Conservation (phyloP, 1,139 yeast genomes). For the Candida tetrigidarum region DNA sequence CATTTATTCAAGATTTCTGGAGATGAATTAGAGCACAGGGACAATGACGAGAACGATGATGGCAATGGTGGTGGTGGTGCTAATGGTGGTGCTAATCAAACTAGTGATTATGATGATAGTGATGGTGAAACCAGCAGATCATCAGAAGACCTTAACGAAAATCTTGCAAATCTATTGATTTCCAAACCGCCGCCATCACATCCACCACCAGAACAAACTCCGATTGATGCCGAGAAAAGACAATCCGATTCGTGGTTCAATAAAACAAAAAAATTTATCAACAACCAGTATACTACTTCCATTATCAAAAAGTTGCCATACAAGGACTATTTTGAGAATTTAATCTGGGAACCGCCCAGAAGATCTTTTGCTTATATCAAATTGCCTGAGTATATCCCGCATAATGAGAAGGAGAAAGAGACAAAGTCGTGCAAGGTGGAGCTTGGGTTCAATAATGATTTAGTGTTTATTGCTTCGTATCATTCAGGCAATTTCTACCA, state of each 20-base stretch:
- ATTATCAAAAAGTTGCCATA: slow-evolving; percentile 47
- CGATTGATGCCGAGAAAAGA: slow-evolving; percentile 8
- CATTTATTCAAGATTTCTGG: slow-evolving; percentile 57
- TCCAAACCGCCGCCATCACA: too few relatives aligned
- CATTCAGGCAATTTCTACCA: slow-evolving; percentile 45
- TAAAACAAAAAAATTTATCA: slow-evolving; percentile 29
- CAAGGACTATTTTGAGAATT: slow-evolving; percentile 44
- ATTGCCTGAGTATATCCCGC: slow-evolving; percentile 36
- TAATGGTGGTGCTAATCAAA: slow-evolving; percentile 13
- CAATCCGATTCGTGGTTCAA: slow-evolving; percentile 20
- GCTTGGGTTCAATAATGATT: slow-evolving; percentile 41
- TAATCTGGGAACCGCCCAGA: slow-evolving; percentile 50
- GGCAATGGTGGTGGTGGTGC: too few relatives aligned
- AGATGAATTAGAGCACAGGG: slow-evolving; percentile 14
- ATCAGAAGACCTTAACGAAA: slow-evolving; percentile 46
- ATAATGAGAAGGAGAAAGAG: slow-evolving; percentile 16
- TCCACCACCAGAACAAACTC: slow-evolving; percentile 17
- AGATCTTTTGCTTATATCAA: slow-evolving; percentile 49
- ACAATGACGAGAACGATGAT: slow-evolving; percentile 14
- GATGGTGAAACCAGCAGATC: slow-evolving; percentile 18
- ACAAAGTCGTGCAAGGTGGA: too few relatives aligned
- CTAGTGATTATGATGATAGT: slow-evolving; percentile 18
- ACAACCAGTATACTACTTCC: slow-evolving; percentile 42
- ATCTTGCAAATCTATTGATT: slow-evolving; percentile 44
- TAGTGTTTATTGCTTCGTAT: slow-evolving; percentile 44